Base-by-base conservation (phyloP, 148 eudicot species). In the Vaccinium darrowii region DNA sequence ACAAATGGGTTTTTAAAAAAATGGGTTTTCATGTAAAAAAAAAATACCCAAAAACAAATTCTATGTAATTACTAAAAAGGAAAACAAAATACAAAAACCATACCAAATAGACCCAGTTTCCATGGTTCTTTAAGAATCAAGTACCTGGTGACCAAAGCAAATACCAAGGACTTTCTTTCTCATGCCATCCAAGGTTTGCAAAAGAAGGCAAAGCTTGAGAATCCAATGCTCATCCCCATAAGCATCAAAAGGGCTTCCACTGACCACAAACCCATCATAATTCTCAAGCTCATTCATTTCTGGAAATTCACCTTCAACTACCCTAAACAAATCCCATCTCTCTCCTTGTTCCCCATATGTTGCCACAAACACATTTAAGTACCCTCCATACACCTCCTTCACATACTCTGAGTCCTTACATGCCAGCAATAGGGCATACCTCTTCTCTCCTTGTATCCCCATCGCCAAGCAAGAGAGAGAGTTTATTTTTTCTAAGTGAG, bases 111-210 rank as follows among this genome's bases (percentile, higher is more conserved):
- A 11, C n/a, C 8, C 63, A 8, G 36, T 33, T 33, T 33, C 36
- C 36, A 33, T 30, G 30, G 30, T 1, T 33, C 1, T 33, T 33
- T 33, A 33, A 33, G 36, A 33, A 33, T 33, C 1, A 33, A 33
- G 36, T 83, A 91, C 93, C 92, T 95, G 96, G 83, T 94, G 98
- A 15, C 98, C 98, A 79, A 94, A 94, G 87, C 98, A 94, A 30
- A 94, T 88, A 9, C 98, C 98, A 54, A 94, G 96, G 50, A 93
- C 89, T 79, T 89, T 95, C 86, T 90, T 95, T n/a, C 86, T 88
- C 90, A 93, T 81, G 62, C 86, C 78, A 77, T 90, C 82, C 50
- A 94, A 82, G 62, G 89, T 90, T 65, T 87, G 91, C 78, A 94
- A 50, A 50, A 94, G 90, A 83, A 81, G 43, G 87, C 93, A 90